These are phyloP conservation scores for Paecilomyces variotii DNA, from an alignment of 2,329 filamentous ascomycete species.

Conservation along the genomic window DNA sequence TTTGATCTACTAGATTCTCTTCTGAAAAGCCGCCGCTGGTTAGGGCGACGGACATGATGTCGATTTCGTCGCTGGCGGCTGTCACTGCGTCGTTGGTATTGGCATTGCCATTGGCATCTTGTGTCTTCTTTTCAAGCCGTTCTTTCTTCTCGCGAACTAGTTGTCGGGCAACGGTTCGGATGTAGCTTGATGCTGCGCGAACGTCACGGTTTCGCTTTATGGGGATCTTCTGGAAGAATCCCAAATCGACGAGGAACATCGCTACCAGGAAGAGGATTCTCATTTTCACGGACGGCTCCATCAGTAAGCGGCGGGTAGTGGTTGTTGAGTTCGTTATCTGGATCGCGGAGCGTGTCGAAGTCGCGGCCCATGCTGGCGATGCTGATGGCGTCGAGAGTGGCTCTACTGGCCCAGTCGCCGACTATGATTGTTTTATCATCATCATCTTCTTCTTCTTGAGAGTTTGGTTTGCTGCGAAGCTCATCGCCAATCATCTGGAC, in stretches of 20 bases:
- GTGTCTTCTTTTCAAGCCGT: conserved; percentile 31
- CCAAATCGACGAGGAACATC: conserved; percentile 52
- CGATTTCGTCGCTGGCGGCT: conserved; percentile 40
- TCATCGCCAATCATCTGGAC: conserved; percentile 51
- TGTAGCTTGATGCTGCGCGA: conserved; percentile 45
- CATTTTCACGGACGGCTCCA: conserved; percentile 7
- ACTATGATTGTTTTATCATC: conserved; percentile 46
- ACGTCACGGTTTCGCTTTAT: conserved; percentile 63
- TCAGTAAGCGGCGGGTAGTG: conserved; percentile 22
- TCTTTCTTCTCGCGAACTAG: conserved; percentile 65
- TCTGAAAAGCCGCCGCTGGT: conserved; percentile 68
- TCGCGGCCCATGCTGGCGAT: conserved; percentile 63
- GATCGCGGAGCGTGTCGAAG: conserved; percentile 58
- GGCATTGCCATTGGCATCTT: no score
- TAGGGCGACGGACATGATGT: conserved; percentile 75
- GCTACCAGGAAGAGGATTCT: conserved; percentile 50
- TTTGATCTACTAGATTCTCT: conserved; percentile 74
- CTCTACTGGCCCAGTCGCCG: conserved; percentile 56
- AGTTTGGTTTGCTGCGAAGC: conserved; percentile 26
- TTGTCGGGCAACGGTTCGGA: conserved; percentile 59
- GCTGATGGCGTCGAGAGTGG: conserved; percentile 69
- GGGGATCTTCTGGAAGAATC: conserved; percentile 57
- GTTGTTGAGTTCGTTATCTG: conserved; percentile 49
- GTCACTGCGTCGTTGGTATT: not conserved
- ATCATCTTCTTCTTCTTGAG: conserved; percentile 10